Evolutionary conservation across 805 yeast genomes (phyloP), one percentile per base, ranked within the genome.

Genomic region (Wickerhamomyces sydowiorum): DNA sequence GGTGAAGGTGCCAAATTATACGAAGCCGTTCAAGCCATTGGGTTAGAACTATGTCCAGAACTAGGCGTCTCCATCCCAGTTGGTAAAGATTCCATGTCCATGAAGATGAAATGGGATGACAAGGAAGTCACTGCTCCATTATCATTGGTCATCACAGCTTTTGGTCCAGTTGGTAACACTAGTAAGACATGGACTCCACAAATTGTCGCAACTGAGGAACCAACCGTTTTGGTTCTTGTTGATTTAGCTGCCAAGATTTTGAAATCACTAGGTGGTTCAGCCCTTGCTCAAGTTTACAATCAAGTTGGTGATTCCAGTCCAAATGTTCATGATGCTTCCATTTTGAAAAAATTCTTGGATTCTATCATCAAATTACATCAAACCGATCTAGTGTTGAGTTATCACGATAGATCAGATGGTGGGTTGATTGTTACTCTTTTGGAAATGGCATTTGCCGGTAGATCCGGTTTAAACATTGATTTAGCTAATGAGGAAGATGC

Each of bases 81-180:
- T 29, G 99, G 99, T 52, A 93, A 93, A 69, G 99, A 93, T 65
- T 89, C 97, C 28, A 89, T 93, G 96, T 89, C 98, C 19, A 91
- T 93, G 99, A 88, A 89, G 70, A 93, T 93, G 98, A 82, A 84
- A 57, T 93, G 99, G 99, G 86, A 75, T 38, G 78, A 80, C 40
- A 86, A 83, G 56, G 96, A 88, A 64, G 98, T 93, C 34, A 81
- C 93, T 47, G 88, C 97, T n/a, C 99, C 99, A 37, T 70, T 93
- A 59, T 84, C 97, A 12, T 76, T 91, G 55, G 84, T 86, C 37
- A 75, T 91, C 52, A 90, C 99, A 19, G 93, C 98, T 1, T 93
- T 91, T 62, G 86, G 85, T 45, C 87, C 96, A 28, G 97, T 93
- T 38, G 68, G 67, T 36, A 73, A 90, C 61, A 90, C 96, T 25